Evolutionary conservation across 148 eudicot genomes (phyloP).

Genomic region (Hydrangea macrophylla): DNA sequence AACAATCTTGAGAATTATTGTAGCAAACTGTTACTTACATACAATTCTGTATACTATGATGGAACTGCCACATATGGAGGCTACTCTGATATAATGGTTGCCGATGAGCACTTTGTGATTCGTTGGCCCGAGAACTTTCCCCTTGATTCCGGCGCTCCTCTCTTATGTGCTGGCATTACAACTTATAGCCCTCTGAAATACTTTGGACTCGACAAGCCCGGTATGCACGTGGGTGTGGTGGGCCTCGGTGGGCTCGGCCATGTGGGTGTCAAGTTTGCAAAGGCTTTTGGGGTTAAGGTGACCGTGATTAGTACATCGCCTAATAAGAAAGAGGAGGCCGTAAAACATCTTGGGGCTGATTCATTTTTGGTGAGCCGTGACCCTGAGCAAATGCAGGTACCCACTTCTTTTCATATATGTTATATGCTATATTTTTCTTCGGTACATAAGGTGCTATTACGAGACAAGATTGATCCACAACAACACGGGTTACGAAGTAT

Average conservation of each 20-base stretch:
- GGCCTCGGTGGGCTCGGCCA: slow-evolving; percentile 25
- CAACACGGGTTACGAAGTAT: too few species aligned
- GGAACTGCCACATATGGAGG: slow-evolving; percentile 35
- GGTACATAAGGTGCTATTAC: too few species aligned
- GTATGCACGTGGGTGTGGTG: slow-evolving; percentile 25
- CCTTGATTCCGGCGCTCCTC: slow-evolving; percentile 25
- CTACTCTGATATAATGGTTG: slow-evolving; percentile 31
- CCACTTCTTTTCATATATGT: not conserved
- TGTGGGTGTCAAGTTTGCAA: slow-evolving; percentile 35
- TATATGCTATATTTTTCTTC: not conserved
- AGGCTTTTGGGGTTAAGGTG: slow-evolving; percentile 26
- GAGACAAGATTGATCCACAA: too few species aligned
- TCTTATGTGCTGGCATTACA: slow-evolving; percentile 34
- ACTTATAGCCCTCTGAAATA: slow-evolving; percentile 32
- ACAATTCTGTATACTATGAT: slow-evolving; percentile 2
- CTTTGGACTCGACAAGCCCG: slow-evolving; percentile 31
- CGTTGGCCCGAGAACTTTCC: slow-evolving; percentile 24
- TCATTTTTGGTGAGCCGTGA: slow-evolving; percentile 23
- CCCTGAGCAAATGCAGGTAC: slow-evolving; percentile 23
- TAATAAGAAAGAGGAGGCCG: slow-evolving; percentile 25
- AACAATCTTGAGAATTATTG: too few species aligned
- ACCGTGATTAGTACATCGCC: slow-evolving; percentile 30
- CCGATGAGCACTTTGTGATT: slow-evolving; percentile 27
- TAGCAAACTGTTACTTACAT: too few species aligned
- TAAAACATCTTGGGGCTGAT: slow-evolving; percentile 24